Conservation (phyloP, 1,139 yeast species). For the Tardiomyces depauwii region DNA sequence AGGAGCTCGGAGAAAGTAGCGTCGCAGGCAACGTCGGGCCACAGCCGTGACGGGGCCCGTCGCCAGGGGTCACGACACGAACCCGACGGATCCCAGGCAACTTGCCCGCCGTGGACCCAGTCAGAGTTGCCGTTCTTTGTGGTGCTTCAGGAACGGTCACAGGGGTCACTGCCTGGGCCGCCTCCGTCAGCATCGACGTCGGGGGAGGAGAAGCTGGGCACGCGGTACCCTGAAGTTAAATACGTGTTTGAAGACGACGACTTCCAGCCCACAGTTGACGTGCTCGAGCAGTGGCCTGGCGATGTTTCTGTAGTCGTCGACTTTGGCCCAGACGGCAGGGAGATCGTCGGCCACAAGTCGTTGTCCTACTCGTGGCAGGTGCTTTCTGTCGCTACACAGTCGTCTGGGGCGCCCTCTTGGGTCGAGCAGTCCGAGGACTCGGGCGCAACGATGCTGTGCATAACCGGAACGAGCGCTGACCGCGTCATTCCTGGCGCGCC, state of each 20-base stretch:
- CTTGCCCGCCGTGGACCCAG: neutral
- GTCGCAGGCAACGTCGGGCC: too few species aligned
- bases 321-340: constrained; percentile 24
- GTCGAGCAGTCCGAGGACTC: constrained; percentile 5
- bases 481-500: neutral
- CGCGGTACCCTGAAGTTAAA: constrained; percentile 25
- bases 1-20: too few species aligned
- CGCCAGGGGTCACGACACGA: too few species aligned
- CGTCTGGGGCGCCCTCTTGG: constrained; percentile 9
- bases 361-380: constrained; percentile 31
- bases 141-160: neutral
- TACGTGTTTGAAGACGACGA: constrained; percentile 29
- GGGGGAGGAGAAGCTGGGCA: neutral
- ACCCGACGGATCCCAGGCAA: too few species aligned
- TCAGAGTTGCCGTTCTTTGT: neutral
- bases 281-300: constrained; percentile 19
- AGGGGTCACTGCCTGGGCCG: neutral
- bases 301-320: constrained; percentile 27
- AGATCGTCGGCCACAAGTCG: constrained; percentile 20
- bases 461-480: constrained; percentile 3
- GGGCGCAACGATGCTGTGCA: constrained; percentile 6
- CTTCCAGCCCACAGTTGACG: constrained; percentile 25
- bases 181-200: neutral
- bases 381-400: constrained; percentile 8
- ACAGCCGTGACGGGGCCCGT: too few species aligned